Evolutionary conservation across 345 rosid genomes (phyloP), one percentile per base, ranked within the genome.

Genomic region (Noccaea bulbosa): DNA sequence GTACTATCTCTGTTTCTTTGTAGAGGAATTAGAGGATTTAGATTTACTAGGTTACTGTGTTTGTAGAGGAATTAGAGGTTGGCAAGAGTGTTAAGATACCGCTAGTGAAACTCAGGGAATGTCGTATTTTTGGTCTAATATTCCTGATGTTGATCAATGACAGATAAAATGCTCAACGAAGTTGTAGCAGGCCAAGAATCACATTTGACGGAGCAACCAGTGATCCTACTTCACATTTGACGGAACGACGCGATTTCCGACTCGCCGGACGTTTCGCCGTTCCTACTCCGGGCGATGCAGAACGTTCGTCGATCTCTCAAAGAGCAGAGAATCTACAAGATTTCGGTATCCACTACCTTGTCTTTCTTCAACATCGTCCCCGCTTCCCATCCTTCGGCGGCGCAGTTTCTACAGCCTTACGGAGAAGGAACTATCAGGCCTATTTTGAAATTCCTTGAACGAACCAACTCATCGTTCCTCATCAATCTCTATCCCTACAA

Each of bases 401-500:
- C 92, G 2, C 62, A 51, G 20, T 93, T 90, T 77, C 87, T 81
- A 44, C 82, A 88, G 62, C 93, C 95, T 24, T 60, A 66, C 35
- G 82, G 85, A 4, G 85, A 82, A n/a, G 65, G 79, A 16, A 70
- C 88, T 6, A 76, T 93, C 38, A 71, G 59, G 40, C 95, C 97
- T n/a, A 71, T 90, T 59, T 83, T 93, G 16, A 82, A 81, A 53
- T 88, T 88, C 78, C 65, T 93, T 35, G 81, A 79, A 12, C 83
- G 77, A 14, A 86, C 91, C 0, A 93, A 88, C 51, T 93, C 98
- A 0, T 87, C 91, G 6, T 87, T 93, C 82, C 65, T 88, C 71
- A 73, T 93, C 48, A 93, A 88, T 43, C 67, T 93, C 41, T 82
- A 79, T 58, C 98, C 98, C 2, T 93, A 93, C 81, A 84, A 88